These are phyloP conservation scores for grape (Vitis vinifera) DNA, from an alignment of 164 flowering plant genomes.

Conservation along the genomic window DNA sequence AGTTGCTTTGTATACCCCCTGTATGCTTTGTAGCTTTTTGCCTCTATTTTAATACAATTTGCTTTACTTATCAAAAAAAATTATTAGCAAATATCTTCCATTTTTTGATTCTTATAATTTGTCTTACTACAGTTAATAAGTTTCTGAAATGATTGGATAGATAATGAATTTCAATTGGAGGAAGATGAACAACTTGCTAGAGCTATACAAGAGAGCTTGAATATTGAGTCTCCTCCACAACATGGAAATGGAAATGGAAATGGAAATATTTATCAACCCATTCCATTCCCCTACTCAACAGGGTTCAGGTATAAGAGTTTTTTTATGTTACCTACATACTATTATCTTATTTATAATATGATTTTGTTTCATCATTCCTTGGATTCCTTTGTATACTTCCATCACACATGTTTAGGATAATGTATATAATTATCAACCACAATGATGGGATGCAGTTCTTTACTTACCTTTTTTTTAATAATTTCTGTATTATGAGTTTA, in stretches of 20 bases:
- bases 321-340: neutral
- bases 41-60: no score
- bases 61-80: no score
- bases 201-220: slow-evolving; percentile 83
- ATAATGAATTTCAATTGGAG: slow-evolving; percentile 47
- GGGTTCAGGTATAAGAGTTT: slow-evolving; percentile 58
- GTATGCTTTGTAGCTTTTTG: no score
- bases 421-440: neutral
- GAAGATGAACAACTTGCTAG: slow-evolving; percentile 90
- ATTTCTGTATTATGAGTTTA: neutral
- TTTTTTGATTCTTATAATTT: neutral
- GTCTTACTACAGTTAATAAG: neutral
- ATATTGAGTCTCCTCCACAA: slow-evolving; percentile 50
- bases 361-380: neutral
- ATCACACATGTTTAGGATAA: neutral
- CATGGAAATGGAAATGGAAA: slow-evolving; percentile 31
- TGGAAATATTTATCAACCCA: slow-evolving; percentile 47
- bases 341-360: neutral
- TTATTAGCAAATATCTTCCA: neutral
- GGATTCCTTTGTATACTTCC: neutral
- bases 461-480: no score
- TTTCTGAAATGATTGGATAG: slow-evolving; percentile 26
- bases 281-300: slow-evolving; percentile 47
- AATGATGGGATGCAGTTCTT: neutral
- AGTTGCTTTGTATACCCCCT: no score